Conservation (phyloP, 164 flowering plant species). For the Taxillus chinensis region DNA sequence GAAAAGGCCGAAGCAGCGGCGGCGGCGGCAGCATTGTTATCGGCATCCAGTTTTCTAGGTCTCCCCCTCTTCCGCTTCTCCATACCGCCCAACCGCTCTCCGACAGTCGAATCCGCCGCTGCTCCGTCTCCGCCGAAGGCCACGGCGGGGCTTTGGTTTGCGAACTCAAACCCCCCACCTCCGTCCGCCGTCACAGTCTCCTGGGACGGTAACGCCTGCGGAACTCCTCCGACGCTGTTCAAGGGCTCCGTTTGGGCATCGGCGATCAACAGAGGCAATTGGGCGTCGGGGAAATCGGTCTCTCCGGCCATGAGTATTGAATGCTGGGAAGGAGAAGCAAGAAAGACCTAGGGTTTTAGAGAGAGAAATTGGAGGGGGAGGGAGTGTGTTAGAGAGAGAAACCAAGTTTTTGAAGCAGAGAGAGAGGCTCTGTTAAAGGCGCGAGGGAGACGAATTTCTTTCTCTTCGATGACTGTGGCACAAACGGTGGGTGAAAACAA, state of each 20-base stretch:
- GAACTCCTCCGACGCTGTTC: background rate
- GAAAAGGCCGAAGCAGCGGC: background rate
- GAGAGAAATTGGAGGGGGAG: too few relatives aligned
- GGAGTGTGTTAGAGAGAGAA: too few relatives aligned
- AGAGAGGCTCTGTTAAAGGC: too few relatives aligned
- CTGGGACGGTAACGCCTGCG: background rate
- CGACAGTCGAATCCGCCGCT: background rate
- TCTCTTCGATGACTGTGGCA: too few relatives aligned
- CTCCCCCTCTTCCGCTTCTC: slow-evolving; percentile 19
- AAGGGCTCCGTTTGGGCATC: background rate
- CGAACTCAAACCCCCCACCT: background rate
- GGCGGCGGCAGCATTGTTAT: background rate
- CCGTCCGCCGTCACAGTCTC: too few relatives aligned
- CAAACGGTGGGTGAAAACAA: too few relatives aligned
- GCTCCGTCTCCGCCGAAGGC: background rate
- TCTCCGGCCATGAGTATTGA: background rate
- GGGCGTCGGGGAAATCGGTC: too few relatives aligned
- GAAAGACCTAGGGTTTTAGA: too few relatives aligned
- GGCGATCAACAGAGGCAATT: background rate
- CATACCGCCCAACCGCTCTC: background rate
- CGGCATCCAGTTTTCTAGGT: slow-evolving; percentile 11
- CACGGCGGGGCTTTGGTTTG: background rate
- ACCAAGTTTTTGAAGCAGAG: too few relatives aligned
- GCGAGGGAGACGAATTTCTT: too few relatives aligned
- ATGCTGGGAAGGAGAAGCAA: background rate